phyloP scores from a whole-genome alignment of 805 yeast genomes.

The Barnettozyma vustinii region DNA sequence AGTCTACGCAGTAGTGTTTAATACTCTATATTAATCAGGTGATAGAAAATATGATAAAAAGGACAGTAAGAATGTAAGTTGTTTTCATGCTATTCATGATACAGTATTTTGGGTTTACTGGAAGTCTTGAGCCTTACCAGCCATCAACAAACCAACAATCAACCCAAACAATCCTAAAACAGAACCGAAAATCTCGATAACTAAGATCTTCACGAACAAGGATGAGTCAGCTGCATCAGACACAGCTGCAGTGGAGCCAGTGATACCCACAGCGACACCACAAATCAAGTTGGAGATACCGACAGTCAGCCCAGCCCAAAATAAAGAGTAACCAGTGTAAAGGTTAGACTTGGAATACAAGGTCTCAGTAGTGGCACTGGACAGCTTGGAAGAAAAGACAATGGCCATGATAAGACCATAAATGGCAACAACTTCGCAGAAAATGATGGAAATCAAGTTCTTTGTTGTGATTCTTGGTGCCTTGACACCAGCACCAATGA shows the following conservation, averaged over 20 bases:
- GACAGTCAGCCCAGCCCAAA: conserved; percentile 98
- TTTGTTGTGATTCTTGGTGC: conserved; percentile 97
- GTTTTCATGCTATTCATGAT: neutral
- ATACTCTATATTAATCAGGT: neutral
- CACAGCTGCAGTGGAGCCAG: conserved; percentile 98
- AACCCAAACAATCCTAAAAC: conserved; percentile 93
- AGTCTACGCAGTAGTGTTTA: neutral
- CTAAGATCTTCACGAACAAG: conserved; percentile 90
- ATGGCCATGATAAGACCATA: conserved; percentile 97
- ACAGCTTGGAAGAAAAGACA: conserved; percentile 88
- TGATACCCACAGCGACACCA: conserved; percentile 95
- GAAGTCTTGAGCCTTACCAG: conserved; percentile 90
- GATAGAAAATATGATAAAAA: neutral
- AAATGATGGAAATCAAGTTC: conserved; percentile 91
- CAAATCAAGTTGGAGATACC: conserved; percentile 91
- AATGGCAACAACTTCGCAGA: conserved; percentile 98
- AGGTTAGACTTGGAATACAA: conserved; percentile 77
- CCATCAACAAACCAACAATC: conserved; percentile 95
- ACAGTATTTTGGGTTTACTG: conserved; percentile 31
- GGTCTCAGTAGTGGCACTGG: conserved; percentile 55
- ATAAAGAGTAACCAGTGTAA: conserved; percentile 90
- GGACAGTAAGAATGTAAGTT: neutral
- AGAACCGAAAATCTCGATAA: conserved; percentile 95
- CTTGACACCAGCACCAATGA: conserved; percentile 96
- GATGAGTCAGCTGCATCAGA: conserved; percentile 97